These are phyloP conservation scores for Colletotrichum siamense DNA, from an alignment of 2,329 filamentous ascomycete genomes.

Conservation along the genomic window DNA sequence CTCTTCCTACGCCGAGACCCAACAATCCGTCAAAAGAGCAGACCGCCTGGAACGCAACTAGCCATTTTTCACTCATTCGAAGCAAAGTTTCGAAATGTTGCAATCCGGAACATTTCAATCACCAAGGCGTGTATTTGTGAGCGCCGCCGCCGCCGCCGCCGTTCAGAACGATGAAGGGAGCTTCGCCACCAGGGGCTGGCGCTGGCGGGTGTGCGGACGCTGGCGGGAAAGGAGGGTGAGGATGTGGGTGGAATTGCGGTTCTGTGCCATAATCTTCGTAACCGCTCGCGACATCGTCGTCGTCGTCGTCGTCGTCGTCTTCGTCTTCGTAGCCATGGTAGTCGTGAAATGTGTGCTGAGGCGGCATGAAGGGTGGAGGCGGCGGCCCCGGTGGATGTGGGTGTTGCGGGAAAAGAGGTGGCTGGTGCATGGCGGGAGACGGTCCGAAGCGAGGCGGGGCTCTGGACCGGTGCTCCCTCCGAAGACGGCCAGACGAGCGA, in stretches of 20 bases:
- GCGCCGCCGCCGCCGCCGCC: constrained; percentile 12
- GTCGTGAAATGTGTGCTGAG: background rate
- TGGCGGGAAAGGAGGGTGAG: background rate
- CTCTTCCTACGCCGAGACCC: background rate
- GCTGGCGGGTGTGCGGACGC: background rate
- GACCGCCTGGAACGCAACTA: background rate
- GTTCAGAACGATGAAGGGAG: constrained; percentile 18
- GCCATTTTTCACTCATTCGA: background rate
- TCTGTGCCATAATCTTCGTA: background rate
- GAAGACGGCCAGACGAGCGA: background rate
- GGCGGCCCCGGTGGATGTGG: constrained; percentile 5
- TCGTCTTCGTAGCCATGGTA: background rate
- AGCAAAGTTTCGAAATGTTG: background rate
- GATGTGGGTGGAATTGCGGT: background rate
- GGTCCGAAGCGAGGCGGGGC: background rate
- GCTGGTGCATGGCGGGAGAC: background rate
- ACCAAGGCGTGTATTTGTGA: constrained; percentile 8
- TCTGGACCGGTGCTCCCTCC: background rate
- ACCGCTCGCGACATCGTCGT: background rate
- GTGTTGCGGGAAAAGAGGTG: background rate
- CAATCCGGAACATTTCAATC: background rate
- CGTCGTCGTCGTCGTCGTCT: background rate
- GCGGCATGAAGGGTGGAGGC: background rate
- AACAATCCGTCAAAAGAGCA: background rate
- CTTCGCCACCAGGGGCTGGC: background rate